Percentiles rank a stretch among this genome's conserved stretches.
Conservation (phyloP, 169 alveolate genomes). For the Cryptosporidium felis region DNA sequence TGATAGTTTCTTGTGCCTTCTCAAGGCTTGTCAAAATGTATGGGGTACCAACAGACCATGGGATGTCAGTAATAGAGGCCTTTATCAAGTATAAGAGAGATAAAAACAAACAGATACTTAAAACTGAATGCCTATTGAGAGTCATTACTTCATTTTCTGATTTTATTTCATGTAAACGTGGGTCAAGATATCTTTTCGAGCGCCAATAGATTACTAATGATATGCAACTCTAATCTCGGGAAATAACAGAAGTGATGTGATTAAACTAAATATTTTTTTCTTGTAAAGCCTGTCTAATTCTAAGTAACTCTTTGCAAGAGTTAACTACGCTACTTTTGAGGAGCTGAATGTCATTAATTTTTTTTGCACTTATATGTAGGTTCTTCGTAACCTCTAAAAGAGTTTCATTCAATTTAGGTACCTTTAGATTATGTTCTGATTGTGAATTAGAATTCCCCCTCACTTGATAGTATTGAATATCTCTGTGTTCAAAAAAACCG, state of each 20-base stretch:
- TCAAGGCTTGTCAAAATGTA: slow-evolving; percentile 32
- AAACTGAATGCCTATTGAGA: not conserved
- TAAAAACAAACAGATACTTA: not conserved
- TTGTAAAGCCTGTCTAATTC: slow-evolving; percentile 12
- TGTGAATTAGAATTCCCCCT: not conserved
- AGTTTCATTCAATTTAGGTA: slow-evolving; percentile 6
- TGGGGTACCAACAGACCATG: slow-evolving; percentile 24
- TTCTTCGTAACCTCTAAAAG: slow-evolving; percentile 44
- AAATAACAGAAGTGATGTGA: not conserved
- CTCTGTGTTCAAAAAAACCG: slow-evolving; percentile 39
- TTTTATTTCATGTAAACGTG: not conserved
- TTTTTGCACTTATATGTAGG: slow-evolving; percentile 19
- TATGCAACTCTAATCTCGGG: too few species aligned
- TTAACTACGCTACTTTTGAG: not conserved
- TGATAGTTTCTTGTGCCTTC: slow-evolving; percentile 39
- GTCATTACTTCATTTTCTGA: slow-evolving; percentile 3
- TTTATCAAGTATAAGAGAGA: not conserved
- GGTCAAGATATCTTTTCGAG: not conserved
- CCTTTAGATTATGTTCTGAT: not conserved
- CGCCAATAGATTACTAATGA: too few species aligned
- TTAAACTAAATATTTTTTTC: slow-evolving; percentile 20
- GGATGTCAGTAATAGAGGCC: slow-evolving; percentile 12
- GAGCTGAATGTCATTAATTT: not conserved
- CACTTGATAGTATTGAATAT: slow-evolving; percentile 27
- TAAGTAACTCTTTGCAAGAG: slow-evolving; percentile 43